Base-by-base conservation (phyloP, 176 grass and related monocot genomes). In the Melocanna baccifera region DNA sequence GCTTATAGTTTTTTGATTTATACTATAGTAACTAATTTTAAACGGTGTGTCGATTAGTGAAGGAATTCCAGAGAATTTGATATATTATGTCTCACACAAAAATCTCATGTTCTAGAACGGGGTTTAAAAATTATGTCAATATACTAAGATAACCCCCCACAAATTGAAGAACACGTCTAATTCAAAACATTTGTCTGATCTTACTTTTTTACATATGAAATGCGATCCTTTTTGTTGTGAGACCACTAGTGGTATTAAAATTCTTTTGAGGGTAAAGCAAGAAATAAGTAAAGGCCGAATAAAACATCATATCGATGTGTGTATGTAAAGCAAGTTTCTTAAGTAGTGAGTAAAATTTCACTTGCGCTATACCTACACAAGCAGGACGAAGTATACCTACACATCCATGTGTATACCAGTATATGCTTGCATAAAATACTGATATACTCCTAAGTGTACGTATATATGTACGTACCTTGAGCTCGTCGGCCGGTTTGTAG, bases 401-500 rank as follows among this genome's bases (percentile, higher is more conserved):
- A 39, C 37, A 40, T 40, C 5, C 39, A 40, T 40, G 39, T 40
- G 40, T 41, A 41, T 41, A 41, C 40, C 40, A 47, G 52, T 5
- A 76, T 69, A 34, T 23, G 11, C 59, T 64, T 57, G 67, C 71
- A 83, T 81, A 22, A 36, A 43, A 53, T 25, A 26, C 57, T 1
- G n/a, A 25, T 25, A 10, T 25, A 59, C n/a, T 25, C 22, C 20
- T 57, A 48, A 14, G 9, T 57, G n/a, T 9, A 43, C 11, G 18
- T 11, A 12, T 19, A 6, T 47, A 57, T 50, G 39, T 58, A 18
- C 3, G 45, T 88, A 98, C 96, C 96, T 98, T 98, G 58, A 93
- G 88, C 25, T 98, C 96, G 73, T 96, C 96, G 28, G 91, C 81
- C 12, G 96, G 96, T 53, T 90, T 94, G 84, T 93, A 96, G n/a